Evolutionary conservation across 2,329 filamentous ascomycete species (phyloP), one percentile per base, ranked within the genome.

Genomic region (Colletotrichum salicis): DNA sequence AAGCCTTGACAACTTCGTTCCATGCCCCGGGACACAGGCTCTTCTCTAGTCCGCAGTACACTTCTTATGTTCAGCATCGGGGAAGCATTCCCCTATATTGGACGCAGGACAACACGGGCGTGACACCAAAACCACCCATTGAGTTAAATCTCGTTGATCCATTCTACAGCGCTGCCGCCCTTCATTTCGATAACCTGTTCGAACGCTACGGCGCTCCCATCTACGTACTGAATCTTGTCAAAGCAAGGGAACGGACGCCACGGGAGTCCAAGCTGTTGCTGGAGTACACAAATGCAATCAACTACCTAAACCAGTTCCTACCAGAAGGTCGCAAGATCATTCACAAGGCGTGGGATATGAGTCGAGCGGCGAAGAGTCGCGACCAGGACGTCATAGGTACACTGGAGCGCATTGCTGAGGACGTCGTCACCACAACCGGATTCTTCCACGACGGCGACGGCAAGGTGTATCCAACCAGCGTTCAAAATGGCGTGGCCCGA

Each of bases 281-380:
- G 45, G 96, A 98, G 80, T 98, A 95, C 79, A 95, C 94, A 4
- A 90, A 93, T 75, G 94, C 95, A 5, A 92, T 98, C 74, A 89
- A 91, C 54, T 99, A 99, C 77, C 90, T 99, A 59, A 99, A 98
- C 75, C 96, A 98, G 79, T 97, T 97, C 70, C 85, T 99, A 2
- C 96, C 96, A 0, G 83, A 87, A 2, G 92, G 91, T 67, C 94
- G 95, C 78, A 94, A 94, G 79, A 97, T 99, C 63, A 90, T 96
- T 11, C 96, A 99, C 80, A 94, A 96, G 77, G 95, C 96, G 3
- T 99, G 96, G 91, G 96, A 99, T 79, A 99, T 99, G 96, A 97
- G 95, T 73, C 89, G 96, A 70, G 96, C 96, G 5, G 94, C 96
- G 22, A 99, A 99, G 82, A 91, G 92, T 76, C 92, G 94, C 45